Evolutionary conservation across 176 grass and related monocot species (phyloP).

Genomic region (Bromus sterilis): DNA sequence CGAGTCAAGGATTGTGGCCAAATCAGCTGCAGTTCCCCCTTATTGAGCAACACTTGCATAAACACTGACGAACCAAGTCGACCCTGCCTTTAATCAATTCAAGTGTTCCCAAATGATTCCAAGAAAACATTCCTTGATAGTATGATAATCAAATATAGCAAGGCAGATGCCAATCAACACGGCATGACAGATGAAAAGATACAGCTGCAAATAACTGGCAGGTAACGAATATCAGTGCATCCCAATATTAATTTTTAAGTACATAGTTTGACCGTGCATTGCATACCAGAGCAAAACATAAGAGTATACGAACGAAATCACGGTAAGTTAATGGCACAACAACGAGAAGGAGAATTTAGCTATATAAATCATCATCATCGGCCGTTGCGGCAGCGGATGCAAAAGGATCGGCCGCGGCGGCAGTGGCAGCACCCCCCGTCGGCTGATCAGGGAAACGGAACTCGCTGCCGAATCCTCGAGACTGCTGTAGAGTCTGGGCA

Average conservation of each 20-base stretch:
- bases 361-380: constrained; percentile 84
- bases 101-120: too few relatives aligned
- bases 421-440: neutral
- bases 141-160: too few relatives aligned
- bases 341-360: constrained; percentile 6
- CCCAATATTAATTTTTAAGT: constrained; percentile 1
- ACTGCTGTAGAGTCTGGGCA: constrained; percentile 86
- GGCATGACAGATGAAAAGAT: neutral
- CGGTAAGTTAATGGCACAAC: neutral
- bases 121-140: too few relatives aligned
- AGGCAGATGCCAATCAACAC: neutral
- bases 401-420: constrained; percentile 39
- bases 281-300: neutral
- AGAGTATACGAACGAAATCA: neutral
- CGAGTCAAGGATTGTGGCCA: too few relatives aligned
- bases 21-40: too few relatives aligned
- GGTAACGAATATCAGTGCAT: neutral
- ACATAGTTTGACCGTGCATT: neutral
- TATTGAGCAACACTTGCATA: too few relatives aligned
- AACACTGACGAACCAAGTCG: too few relatives aligned
- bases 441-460: constrained; percentile 64
- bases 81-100: too few relatives aligned
- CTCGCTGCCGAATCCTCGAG: constrained; percentile 69
- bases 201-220: neutral
- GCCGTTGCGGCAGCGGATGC: constrained; percentile 29